A percentile compares a stretch with the other conserved stretches of the same genome.
phyloP scores from a whole-genome alignment of 768 basidiomycete genomes.

The Lactarius sp. region DNA sequence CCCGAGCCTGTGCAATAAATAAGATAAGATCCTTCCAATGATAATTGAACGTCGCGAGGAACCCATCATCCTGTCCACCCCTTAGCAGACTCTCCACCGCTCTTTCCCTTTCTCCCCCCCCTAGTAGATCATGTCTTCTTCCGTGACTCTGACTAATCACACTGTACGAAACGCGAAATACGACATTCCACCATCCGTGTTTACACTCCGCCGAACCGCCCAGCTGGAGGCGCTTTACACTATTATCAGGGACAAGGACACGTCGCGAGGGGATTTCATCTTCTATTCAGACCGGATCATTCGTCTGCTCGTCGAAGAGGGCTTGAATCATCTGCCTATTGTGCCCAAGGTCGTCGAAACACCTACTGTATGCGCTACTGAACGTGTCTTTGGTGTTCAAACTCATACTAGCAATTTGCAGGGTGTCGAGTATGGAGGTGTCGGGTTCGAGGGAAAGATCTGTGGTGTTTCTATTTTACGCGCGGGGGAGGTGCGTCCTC shows the following conservation, averaged over 20 bases:
- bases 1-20: too few relatives aligned
- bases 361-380: slow-evolving; percentile 52
- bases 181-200: slow-evolving; percentile 69
- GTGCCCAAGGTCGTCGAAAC: slow-evolving; percentile 73
- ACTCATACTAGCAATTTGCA: slow-evolving; percentile 27
- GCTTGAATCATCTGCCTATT: slow-evolving; percentile 83
- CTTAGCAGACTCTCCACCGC: too few relatives aligned
- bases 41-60: too few relatives aligned
- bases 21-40: too few relatives aligned
- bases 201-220: slow-evolving; percentile 82
- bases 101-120: background rate
- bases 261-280: slow-evolving; percentile 88
- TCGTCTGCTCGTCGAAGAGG: slow-evolving; percentile 72
- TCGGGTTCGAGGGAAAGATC: slow-evolving; percentile 94
- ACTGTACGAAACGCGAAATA: background rate
- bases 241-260: slow-evolving; percentile 86
- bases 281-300: slow-evolving; percentile 96
- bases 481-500: slow-evolving; percentile 71
- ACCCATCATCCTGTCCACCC: too few relatives aligned
- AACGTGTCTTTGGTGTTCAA: background rate
- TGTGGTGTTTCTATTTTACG: slow-evolving; percentile 94
- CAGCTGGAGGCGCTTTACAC: slow-evolving; percentile 96
- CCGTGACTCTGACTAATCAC: background rate
- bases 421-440: slow-evolving; percentile 83
- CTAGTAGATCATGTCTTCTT: slow-evolving; percentile 10